A percentile compares a stretch with the other conserved stretches of the same genome.
Conservation (phyloP, 306 rosid genomes). For the Trichosanthes truncata region DNA sequence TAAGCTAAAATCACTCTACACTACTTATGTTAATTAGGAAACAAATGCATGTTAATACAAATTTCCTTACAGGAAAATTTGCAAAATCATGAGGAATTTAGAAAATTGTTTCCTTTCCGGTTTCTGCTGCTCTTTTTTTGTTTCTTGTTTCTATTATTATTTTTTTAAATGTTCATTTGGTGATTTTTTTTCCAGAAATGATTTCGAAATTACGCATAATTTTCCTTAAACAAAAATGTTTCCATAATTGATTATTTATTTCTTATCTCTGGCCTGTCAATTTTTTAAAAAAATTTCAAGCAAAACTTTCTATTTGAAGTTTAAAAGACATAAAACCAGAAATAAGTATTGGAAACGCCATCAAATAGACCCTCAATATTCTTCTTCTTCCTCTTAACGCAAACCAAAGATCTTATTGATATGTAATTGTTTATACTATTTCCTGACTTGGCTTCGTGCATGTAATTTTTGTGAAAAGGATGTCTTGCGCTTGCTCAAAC, state of each 20-base stretch:
- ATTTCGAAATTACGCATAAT: neutral
- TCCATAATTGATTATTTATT: neutral
- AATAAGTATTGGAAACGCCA: neutral
- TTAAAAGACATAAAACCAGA: neutral
- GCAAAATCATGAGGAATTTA: neutral
- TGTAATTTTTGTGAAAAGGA: neutral
- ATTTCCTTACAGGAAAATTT: neutral
- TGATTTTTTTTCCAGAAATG: neutral
- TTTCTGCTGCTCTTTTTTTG: neutral
- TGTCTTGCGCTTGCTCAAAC: conserved; percentile 40
- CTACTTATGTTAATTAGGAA: neutral
- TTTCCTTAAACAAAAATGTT: neutral
- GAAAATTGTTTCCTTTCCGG: neutral
- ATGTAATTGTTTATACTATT: neutral
- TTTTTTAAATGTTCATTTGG: neutral
- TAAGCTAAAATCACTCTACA: neutral
- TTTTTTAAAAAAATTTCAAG: too few species aligned
- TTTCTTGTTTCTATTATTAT: too few species aligned
- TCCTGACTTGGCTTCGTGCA: neutral
- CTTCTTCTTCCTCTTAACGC: neutral
- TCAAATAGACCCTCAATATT: neutral
- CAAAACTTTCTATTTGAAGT: neutral
- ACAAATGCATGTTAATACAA: neutral
- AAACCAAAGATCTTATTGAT: neutral
- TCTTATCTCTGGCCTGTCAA: neutral